Conservation (phyloP, 345 rosid species). For the Sonneratia alba region DNA sequence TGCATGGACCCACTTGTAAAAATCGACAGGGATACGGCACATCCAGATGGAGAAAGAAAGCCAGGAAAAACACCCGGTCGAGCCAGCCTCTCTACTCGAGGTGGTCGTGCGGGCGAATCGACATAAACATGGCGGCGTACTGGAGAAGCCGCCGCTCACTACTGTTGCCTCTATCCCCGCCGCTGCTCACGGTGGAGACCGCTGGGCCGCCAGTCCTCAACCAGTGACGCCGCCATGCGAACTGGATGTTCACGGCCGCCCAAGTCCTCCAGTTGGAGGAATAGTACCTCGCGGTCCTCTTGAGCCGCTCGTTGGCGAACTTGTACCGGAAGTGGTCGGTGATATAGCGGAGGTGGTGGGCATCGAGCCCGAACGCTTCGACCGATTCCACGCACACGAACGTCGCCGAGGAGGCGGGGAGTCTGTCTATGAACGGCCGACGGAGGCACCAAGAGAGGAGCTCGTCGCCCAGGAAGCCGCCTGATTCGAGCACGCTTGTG, state of each 20-base stretch:
- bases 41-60: too few species aligned
- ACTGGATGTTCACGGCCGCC: conserved; percentile 83
- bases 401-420: conserved; percentile 83
- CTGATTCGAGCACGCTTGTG: conserved; percentile 58
- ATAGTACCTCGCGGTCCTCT: conserved; percentile 71
- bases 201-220: conserved; percentile 40
- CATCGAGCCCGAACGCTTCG: conserved; percentile 60
- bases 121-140: conserved; percentile 80
- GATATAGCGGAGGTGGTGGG: conserved; percentile 56
- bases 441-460: conserved; percentile 89
- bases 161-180: conserved; percentile 15
- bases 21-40: too few species aligned
- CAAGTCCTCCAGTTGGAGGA: conserved; percentile 92
- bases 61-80: too few species aligned
- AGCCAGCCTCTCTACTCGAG: conserved; percentile 30
- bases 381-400: conserved; percentile 48
- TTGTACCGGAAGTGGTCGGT: conserved; percentile 83
- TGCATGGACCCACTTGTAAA: too few species aligned
- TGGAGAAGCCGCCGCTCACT: conserved; percentile 45
- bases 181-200: conserved; percentile 24
- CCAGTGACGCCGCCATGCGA: conserved; percentile 65
- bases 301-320: conserved; percentile 64
- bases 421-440: conserved; percentile 71
- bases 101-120: conserved; percentile 76
- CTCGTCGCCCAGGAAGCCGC: conserved; percentile 84